These are phyloP conservation scores for Ampelomyces quisqualis DNA, from an alignment of 2,329 filamentous ascomycete species.

Conservation along the genomic window DNA sequence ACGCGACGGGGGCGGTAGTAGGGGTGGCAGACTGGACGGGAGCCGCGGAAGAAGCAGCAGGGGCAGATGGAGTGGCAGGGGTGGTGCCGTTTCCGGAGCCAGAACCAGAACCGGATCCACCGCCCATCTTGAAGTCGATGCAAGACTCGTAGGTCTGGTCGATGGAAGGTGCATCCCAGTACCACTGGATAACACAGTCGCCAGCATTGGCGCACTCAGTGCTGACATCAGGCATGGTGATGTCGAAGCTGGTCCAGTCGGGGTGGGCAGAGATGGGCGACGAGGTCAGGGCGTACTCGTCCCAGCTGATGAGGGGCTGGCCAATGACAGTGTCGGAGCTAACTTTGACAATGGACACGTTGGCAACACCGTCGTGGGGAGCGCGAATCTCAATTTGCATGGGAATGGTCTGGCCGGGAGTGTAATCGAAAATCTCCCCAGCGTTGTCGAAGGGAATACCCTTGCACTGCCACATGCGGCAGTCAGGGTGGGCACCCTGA, in stretches of 20 bases:
- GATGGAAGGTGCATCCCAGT: constrained; percentile 58
- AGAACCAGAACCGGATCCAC: constrained; percentile 26
- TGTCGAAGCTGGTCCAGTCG: constrained; percentile 53
- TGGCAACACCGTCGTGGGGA: constrained; percentile 58
- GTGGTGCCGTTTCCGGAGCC: constrained; percentile 12
- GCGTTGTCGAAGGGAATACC: constrained; percentile 57
- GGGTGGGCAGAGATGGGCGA: constrained; percentile 43
- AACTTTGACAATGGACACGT: constrained; percentile 60
- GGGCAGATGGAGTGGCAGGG: constrained; percentile 10
- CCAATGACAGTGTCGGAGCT: constrained; percentile 56
- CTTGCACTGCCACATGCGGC: constrained; percentile 60
- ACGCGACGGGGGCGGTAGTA: constrained; percentile 8
- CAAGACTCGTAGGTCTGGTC: constrained; percentile 65
- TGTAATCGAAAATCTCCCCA: constrained; percentile 55
- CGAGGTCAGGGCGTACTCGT: constrained; percentile 55
- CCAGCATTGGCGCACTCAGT: constrained; percentile 52
- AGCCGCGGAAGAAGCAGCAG: constrained; percentile 11
- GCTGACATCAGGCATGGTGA: constrained; percentile 58
- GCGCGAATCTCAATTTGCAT: constrained; percentile 53
- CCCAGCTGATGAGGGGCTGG: constrained; percentile 55
- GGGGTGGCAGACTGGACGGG: constrained; percentile 10
- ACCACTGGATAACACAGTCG: constrained; percentile 62
- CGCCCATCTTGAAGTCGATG: constrained; percentile 57
- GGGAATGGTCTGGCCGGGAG: constrained; percentile 50
- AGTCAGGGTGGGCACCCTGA: constrained; percentile 50